Evolutionary conservation across 1,284 basidiomycete genomes (phyloP), one percentile per base, ranked within the genome.

Genomic region (Phylloboletellus chloephorus): DNA sequence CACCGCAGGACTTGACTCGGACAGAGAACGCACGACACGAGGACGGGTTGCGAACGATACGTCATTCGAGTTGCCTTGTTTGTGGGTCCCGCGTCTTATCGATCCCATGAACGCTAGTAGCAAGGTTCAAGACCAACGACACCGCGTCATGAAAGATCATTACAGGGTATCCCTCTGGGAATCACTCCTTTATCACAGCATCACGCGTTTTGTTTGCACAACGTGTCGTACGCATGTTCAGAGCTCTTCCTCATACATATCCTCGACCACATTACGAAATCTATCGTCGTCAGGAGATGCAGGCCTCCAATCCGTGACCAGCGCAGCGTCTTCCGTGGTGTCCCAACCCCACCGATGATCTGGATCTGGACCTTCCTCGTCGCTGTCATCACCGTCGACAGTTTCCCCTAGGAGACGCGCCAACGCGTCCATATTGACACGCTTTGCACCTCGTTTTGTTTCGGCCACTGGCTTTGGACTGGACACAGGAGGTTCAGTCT

Each of bases 231-330:
- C 13, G 17, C 25, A 31, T 39, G 25, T 22, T 52, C 47, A 58
- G 20, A 56, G 43, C 26, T 64, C 58, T 54, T 60, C 54, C 19
- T 60, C 58, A 25, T 64, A 60, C 44, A 52, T 46, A 36, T 58
- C 60, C 30, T 39, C 44, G 21, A 33, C 24, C 30, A 40, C 28
- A 44, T 48, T 29, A 36, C 37, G 29, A 32, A 45, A 43, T 21
- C 20, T 48, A 5, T 43, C 41, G 13, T 37, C 40, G 20, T 45
- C 64, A 21, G 66, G 64, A 17, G 64, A 65, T 47, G 57, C 36
- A 17, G 64, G 57, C 38, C 67, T 50, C 67, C 67, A 68, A 49
- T 67, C 69, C 40, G 58, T 58, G 33, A 67, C 50, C 29, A 61
- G 44, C 45, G 65, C 65, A 19, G 50, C 53, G 17, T 41, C 57